A percentile compares a stretch with the other conserved stretches of the same genome.
Conservation (phyloP, 164 flowering plant species). For the Cinnamomum chago region DNA sequence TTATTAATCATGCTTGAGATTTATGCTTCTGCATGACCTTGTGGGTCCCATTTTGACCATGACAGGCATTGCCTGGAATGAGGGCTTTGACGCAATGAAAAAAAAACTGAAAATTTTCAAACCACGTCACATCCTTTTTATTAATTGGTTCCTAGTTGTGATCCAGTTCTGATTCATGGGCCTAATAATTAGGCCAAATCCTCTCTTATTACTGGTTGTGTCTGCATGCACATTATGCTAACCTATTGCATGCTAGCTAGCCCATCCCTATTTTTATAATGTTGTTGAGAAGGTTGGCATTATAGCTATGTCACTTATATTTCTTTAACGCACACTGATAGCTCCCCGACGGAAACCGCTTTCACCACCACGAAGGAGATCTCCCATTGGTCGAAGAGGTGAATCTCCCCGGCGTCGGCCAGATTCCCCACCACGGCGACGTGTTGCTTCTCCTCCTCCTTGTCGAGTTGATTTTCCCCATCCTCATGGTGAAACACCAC, state of each 20-base stretch:
- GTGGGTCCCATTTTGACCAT: not conserved
- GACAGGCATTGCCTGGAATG: too few relatives aligned
- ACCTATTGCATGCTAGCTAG: too few relatives aligned
- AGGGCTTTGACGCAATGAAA: too few relatives aligned
- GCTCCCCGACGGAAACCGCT: slow-evolving; percentile 72
- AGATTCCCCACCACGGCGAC: slow-evolving; percentile 59
- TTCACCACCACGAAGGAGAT: slow-evolving; percentile 74
- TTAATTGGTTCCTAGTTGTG: not conserved
- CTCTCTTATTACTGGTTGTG: too few relatives aligned
- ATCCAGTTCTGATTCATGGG: not conserved
- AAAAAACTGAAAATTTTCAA: too few relatives aligned
- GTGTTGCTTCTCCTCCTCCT: slow-evolving; percentile 63
- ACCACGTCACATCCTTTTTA: not conserved
- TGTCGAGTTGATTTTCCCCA: slow-evolving; percentile 57
- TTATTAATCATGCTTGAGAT: not conserved
- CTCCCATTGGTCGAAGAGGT: slow-evolving; percentile 54
- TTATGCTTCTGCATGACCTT: not conserved
- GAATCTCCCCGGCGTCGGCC: slow-evolving; percentile 67
- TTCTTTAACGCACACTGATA: slow-evolving; percentile 15
- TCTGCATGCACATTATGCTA: too few relatives aligned
- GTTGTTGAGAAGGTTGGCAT: not conserved
- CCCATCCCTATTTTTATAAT: too few relatives aligned
- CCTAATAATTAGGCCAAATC: not conserved
- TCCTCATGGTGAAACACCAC: slow-evolving; percentile 76
- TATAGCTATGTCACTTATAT: not conserved